Evolutionary conservation across 1,139 yeast species (phyloP), one percentile per base, ranked within the genome.

Genomic region (Magnusiomyces ingens): DNA sequence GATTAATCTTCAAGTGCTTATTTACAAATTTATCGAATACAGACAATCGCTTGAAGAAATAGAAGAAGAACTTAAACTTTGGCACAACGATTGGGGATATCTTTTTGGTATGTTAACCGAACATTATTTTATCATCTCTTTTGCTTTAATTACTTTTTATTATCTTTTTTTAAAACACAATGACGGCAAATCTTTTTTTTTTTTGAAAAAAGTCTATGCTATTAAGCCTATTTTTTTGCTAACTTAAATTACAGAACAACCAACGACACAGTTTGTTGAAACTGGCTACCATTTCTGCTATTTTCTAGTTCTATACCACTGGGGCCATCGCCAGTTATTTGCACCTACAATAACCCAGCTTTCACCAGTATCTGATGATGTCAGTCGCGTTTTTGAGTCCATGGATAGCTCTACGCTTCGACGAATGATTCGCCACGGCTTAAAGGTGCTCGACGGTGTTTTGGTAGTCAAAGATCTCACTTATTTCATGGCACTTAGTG

Each of bases 181-280:
- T 6, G n/a, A n/a, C 3, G 12, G 18, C 15, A 37, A 32, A 32
- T 10, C 8, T 10, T 8, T 32, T 32, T 32, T 32, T 32, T 37
- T 37, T 37, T 37, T 5, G 10, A 37, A 13, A 37, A 37, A 37
- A 94, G 81, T 77, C 50, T 81, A 85, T 18, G 81, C 85, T 64
- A 46, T 41, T 43, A 21, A 49, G 48, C 12, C 18, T 13, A 15
- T 12, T 41, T 35, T 13, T 22, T 22, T 12, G 19, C 49, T 32
- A 32, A 29, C 12, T 6, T 18, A 13, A 17, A 10, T 15, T n/a
- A 3, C 32, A 50, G 78, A 78, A 52, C 93, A 85, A 64, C 88
- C 93, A 0, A 81, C 84, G 1, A 74, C 84, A 45, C 94, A 87
- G 64, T 85, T 86, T 69, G 85, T 85, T 8, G 93, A 85, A 62